Conservation (phyloP, 352 stramenopile genomes). For the Phytopythium sindhum region DNA sequence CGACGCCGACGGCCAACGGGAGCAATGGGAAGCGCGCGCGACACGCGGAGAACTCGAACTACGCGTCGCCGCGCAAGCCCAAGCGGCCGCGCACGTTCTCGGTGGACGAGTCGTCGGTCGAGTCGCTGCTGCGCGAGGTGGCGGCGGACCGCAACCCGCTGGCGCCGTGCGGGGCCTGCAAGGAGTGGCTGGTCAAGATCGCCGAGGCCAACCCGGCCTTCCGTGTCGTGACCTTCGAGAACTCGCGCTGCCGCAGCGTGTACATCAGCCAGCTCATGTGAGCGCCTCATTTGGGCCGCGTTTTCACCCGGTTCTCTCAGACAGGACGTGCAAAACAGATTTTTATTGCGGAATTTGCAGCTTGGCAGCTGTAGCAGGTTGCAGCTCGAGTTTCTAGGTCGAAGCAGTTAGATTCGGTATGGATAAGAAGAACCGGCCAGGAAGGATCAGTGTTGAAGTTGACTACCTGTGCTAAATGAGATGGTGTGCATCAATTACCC, state of each 20-base stretch:
- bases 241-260: conserved; percentile 90
- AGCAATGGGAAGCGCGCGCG: conserved; percentile 14
- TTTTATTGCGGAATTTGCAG: too few relatives aligned
- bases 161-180: conserved; percentile 97
- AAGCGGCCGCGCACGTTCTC: conserved; percentile 85
- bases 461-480: background rate
- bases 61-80: conserved; percentile 50
- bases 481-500: background rate
- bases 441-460: background rate
- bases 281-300: conserved; percentile 8
- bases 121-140: conserved; percentile 28
- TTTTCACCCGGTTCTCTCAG: too few relatives aligned
- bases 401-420: background rate
- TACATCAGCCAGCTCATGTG: conserved; percentile 89
- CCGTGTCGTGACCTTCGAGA: conserved; percentile 96
- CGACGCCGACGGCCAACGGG: too few relatives aligned
- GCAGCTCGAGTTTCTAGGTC: background rate
- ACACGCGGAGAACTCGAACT: conserved; percentile 17
- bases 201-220: conserved; percentile 97
- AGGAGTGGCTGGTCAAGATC: conserved; percentile 99
- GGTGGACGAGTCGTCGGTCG: conserved; percentile 62
- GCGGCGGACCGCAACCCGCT: conserved; percentile 93
- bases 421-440: background rate
- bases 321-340: too few relatives aligned
- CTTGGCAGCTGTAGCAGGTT: background rate